Evolutionary conservation across 768 basidiomycete genomes (phyloP).

Genomic region (Cyclocybe cylindracea): DNA sequence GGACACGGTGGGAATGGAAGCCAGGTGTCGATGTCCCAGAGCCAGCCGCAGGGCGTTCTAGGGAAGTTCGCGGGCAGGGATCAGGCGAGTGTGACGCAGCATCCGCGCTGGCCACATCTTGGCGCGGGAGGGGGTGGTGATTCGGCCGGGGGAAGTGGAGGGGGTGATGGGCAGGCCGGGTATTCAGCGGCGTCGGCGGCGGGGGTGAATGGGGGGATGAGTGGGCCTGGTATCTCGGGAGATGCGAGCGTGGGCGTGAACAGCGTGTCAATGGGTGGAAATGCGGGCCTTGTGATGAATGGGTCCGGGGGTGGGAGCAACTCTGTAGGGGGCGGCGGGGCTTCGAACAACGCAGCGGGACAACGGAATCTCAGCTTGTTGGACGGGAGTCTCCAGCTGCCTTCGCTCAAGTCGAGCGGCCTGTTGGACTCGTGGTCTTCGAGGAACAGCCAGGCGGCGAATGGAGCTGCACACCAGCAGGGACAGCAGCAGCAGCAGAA

Average conservation of each 20-base stretch:
- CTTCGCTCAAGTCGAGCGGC: constrained; percentile 75
- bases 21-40: constrained; percentile 10
- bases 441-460: constrained; percentile 22
- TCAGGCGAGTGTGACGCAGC: constrained; percentile 1
- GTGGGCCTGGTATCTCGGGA: constrained; percentile 3
- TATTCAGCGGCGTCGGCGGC: neutral
- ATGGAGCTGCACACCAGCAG: constrained; percentile 10
- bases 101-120: constrained; percentile 11
- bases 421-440: constrained; percentile 60
- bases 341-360: constrained; percentile 4
- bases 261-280: constrained; percentile 1
- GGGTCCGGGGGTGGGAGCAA: constrained; percentile 11
- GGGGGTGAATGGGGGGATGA: constrained; percentile 1
- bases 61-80: constrained; percentile 7
- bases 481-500: constrained; percentile 16
- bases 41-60: constrained; percentile 4
- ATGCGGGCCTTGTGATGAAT: constrained; percentile 5
- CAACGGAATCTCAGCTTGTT: constrained; percentile 21
- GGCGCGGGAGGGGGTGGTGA: constrained; percentile 15
- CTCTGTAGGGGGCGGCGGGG: constrained; percentile 7
- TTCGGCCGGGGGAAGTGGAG: neutral
- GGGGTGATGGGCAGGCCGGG: neutral
- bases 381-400: constrained; percentile 50
- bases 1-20: constrained; percentile 20
- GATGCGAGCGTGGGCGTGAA: neutral